Evolutionary conservation across 2,329 filamentous ascomycete species (phyloP).

Genomic region (Eutypa lata): DNA sequence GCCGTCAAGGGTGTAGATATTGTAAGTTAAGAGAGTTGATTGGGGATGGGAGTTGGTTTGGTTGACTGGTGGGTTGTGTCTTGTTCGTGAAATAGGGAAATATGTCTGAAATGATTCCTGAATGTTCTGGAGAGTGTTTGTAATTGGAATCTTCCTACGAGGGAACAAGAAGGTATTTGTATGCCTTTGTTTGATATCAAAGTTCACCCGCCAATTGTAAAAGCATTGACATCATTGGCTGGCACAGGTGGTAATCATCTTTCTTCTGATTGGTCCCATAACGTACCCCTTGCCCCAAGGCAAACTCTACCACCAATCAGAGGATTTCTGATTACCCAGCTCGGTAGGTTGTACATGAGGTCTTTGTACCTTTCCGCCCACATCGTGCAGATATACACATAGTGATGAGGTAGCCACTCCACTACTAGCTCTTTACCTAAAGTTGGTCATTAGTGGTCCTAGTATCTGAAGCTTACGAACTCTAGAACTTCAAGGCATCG

Average conservation of each 20-base stretch:
- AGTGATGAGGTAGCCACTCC: no score
- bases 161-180: conserved; percentile 5
- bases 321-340: conserved; percentile 9
- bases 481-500: not conserved
- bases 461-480: not conserved
- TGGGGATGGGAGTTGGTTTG: not conserved
- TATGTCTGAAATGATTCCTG: not conserved
- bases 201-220: not conserved
- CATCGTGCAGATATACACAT: no score
- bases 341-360: no score
- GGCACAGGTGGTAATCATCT: conserved; percentile 15
- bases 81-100: not conserved
- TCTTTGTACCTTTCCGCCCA: no score
- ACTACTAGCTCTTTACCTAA: no score
- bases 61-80: not conserved
- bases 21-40: not conserved
- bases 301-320: conserved; percentile 7
- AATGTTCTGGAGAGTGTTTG: not conserved
- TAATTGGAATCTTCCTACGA: not conserved
- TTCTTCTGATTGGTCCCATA: conserved; percentile 9
- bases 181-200: not conserved
- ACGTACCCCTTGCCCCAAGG: not conserved
- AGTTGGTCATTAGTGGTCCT: no score
- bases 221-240: conserved; percentile 13
- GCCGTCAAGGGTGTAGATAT: not conserved